Evolutionary conservation across 495 filamentous ascomycete species (phyloP).

Genomic region (Xylaria acuta): DNA sequence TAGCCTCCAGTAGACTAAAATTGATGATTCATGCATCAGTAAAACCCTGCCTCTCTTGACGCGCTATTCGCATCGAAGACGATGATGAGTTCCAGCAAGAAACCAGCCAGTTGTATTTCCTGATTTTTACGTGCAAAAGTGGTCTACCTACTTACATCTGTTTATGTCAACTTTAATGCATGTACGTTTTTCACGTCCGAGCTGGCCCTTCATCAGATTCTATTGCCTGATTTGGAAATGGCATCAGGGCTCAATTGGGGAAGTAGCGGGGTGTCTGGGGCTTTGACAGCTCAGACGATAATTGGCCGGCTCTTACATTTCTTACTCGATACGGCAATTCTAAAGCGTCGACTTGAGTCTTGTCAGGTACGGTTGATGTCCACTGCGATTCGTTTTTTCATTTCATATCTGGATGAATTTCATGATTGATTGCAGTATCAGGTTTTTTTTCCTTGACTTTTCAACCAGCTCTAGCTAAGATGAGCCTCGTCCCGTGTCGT

Average conservation of each 20-base stretch:
- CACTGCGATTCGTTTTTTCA: background rate
- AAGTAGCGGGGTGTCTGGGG: background rate
- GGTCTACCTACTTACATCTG: background rate
- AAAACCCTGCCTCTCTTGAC: background rate
- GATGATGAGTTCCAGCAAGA: background rate
- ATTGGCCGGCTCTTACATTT: background rate
- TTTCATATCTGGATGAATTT: background rate
- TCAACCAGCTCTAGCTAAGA: background rate
- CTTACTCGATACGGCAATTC: background rate
- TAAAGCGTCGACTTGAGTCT: background rate
- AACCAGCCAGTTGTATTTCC: background rate
- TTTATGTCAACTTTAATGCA: background rate
- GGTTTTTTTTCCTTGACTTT: background rate
- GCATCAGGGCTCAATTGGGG: background rate
- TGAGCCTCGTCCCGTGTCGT: slow-evolving; percentile 1
- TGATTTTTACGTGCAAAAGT: background rate
- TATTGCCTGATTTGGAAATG: background rate
- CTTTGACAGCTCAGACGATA: background rate
- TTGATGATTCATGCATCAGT: slow-evolving; percentile 28
- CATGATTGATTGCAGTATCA: background rate
- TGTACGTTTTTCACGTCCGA: background rate
- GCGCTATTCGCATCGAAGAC: background rate
- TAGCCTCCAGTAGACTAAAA: slow-evolving; percentile 17
- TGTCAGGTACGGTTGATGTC: background rate
- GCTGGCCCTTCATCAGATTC: background rate